Conservation (phyloP, 2,329 filamentous ascomycete species). For the Rasamsonia emersonii region DNA sequence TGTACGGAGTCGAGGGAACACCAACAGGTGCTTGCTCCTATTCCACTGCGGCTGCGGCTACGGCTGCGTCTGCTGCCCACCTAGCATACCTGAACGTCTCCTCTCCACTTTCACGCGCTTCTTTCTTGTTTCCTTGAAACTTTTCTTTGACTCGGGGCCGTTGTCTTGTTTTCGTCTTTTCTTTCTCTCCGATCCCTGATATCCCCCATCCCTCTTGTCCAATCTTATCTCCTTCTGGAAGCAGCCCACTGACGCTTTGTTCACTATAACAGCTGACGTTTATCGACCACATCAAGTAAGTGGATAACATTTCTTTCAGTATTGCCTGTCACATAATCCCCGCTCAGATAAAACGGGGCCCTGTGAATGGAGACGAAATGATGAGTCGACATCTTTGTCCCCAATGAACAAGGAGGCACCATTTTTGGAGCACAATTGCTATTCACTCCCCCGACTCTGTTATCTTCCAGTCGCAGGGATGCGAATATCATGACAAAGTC, state of each 20-base stretch:
- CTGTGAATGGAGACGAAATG: no score
- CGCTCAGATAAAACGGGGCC: no score
- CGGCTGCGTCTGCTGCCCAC: slow-evolving; percentile 4
- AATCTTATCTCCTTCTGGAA: slow-evolving; percentile 8
- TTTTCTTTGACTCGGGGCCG: no score
- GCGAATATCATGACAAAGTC: no score
- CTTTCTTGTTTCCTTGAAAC: no score
- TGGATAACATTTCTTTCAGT: slow-evolving; percentile 12
- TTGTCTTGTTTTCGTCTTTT: no score
- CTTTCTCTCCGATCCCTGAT: slow-evolving; percentile 2
- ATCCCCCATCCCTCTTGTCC: slow-evolving; percentile 3
- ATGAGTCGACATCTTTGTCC: no score
- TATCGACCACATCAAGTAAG: slow-evolving; percentile 41
- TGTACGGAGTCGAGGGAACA: slow-evolving; percentile 10
- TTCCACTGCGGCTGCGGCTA: slow-evolving; percentile 7
- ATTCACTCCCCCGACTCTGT: no score
- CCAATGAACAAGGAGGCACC: no score
- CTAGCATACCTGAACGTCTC: slow-evolving; percentile 7
- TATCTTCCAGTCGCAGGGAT: no score
- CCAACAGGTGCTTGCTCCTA: slow-evolving; percentile 5
- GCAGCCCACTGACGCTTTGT: slow-evolving; percentile 13
- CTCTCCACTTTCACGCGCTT: slow-evolving; percentile 10
- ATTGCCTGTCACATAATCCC: no score
- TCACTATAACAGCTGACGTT: slow-evolving; percentile 34
- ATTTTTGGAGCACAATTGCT: no score